phyloP scores from a whole-genome alignment of 176 grass and related monocot genomes.

The Tillandsia fasciculata region DNA sequence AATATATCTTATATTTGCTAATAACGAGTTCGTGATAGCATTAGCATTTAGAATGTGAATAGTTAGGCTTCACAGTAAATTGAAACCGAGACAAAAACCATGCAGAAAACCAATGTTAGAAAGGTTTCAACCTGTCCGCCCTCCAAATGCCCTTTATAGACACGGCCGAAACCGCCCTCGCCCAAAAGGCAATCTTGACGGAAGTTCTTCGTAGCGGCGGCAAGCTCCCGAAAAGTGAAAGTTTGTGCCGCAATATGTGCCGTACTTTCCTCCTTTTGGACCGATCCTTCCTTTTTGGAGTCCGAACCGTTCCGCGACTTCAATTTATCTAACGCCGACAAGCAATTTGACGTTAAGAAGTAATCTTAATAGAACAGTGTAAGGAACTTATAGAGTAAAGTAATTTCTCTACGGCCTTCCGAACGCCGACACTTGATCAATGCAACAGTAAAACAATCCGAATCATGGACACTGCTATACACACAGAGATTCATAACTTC shows the following conservation, averaged over 20 bases:
- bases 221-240: conserved; percentile 87
- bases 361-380: background rate
- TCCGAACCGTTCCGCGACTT: conserved; percentile 37
- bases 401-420: background rate
- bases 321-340: conserved; percentile 45
- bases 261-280: conserved; percentile 56
- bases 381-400: background rate
- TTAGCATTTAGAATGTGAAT: background rate
- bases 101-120: background rate
- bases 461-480: background rate
- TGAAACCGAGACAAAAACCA: background rate
- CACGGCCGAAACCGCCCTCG: conserved; percentile 71
- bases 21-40: background rate
- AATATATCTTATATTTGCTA: background rate
- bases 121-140: conserved; percentile 10
- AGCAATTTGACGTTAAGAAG: conserved; percentile 11
- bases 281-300: conserved; percentile 43
- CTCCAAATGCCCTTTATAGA: conserved; percentile 65
- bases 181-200: conserved; percentile 64
- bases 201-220: conserved; percentile 78
- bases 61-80: background rate
- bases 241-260: conserved; percentile 84
- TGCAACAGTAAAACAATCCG: background rate
- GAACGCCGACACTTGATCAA: background rate
- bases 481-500: no score